Percentiles rank a stretch among this genome's conserved stretches.
Evolutionary conservation across 2,329 filamentous ascomycete genomes (phyloP).

Genomic region (Didymella pinodella): DNA sequence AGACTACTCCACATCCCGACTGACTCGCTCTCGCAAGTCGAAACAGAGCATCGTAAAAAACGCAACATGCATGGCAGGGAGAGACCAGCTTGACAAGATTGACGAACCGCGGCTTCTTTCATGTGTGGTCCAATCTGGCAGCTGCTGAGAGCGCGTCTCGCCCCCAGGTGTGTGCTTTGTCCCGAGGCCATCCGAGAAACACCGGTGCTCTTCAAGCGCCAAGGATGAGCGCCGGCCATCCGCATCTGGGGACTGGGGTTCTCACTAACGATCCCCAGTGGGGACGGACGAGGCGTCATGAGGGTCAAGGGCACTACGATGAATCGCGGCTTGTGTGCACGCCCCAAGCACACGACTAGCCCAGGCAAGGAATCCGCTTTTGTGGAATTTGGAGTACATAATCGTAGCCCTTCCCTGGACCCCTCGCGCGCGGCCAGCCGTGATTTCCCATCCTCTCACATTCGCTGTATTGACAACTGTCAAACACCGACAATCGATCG

Average conservation of each 20-base stretch:
- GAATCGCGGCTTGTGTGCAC: constrained; percentile 42
- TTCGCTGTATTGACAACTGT: constrained; percentile 27
- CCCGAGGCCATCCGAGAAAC: constrained; percentile 46
- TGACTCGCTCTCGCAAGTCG: constrained; percentile 21
- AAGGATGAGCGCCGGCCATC: constrained; percentile 44
- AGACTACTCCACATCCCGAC: constrained; percentile 23
- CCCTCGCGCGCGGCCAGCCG: constrained; percentile 34
- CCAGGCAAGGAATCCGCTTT: constrained; percentile 43
- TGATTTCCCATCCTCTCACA: constrained; percentile 23
- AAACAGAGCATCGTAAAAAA: background rate
- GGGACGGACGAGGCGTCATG: constrained; percentile 46
- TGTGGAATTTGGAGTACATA: constrained; percentile 46
- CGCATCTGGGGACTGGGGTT: constrained; percentile 51
- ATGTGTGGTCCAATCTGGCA: constrained; percentile 16
- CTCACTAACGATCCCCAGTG: constrained; percentile 45
- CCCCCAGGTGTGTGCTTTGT: constrained; percentile 32
- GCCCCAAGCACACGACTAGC: constrained; percentile 41
- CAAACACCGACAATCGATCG: constrained; percentile 22
- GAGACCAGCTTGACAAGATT: constrained; percentile 21
- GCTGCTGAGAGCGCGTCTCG: constrained; percentile 36
- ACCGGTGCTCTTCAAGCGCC: constrained; percentile 37
- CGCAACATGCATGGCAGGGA: constrained; percentile 13
- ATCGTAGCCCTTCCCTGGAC: constrained; percentile 37
- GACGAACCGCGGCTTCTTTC: constrained; percentile 33
- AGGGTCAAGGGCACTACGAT: constrained; percentile 44